A percentile compares a stretch with the other conserved stretches of the same genome.
These are phyloP conservation scores for Candida rishiriensis DNA, from an alignment of 805 yeast genomes.

Conservation along the genomic window DNA sequence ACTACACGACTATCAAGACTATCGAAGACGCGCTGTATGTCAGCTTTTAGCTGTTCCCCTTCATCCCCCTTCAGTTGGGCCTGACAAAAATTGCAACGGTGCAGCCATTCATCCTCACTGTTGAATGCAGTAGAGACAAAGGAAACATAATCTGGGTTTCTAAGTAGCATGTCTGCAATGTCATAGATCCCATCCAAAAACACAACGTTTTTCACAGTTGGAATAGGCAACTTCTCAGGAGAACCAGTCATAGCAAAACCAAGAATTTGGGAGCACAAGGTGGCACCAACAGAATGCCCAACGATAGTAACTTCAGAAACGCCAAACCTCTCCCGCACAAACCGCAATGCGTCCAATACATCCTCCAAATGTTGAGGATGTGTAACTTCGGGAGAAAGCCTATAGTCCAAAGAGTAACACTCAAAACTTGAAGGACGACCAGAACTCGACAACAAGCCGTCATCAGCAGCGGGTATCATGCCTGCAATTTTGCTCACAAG, in stretches of 20 bases:
- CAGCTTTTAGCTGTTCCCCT: not conserved
- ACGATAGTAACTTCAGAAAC: constrained; percentile 32
- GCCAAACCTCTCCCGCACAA: constrained; percentile 16
- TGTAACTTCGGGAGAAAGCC: constrained; percentile 55
- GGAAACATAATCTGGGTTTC: constrained; percentile 52
- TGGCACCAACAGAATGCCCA: constrained; percentile 86
- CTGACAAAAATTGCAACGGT: constrained; percentile 15
- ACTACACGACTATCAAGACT: constrained; percentile 30
- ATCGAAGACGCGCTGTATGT: constrained; percentile 5
- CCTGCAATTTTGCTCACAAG: constrained; percentile 24
- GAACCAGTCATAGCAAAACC: constrained; percentile 8
- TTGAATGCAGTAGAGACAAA: constrained; percentile 60
- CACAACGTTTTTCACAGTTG: constrained; percentile 18
- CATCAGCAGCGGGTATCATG: constrained; percentile 7
- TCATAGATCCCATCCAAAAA: constrained; percentile 72
- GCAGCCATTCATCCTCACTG: constrained; percentile 10
- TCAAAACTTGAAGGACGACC: constrained; percentile 1
- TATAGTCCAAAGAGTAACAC: constrained; percentile 52
- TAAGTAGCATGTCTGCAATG: constrained; percentile 43
- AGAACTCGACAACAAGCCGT: not conserved
- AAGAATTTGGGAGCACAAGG: constrained; percentile 52
- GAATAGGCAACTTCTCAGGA: constrained; percentile 6
- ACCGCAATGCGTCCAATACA: constrained; percentile 39
- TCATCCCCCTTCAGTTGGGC: constrained; percentile 2
- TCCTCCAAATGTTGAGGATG: constrained; percentile 65